Evolutionary conservation across 805 yeast genomes (phyloP).

Genomic region (Aciculoconidium aculeatum): DNA sequence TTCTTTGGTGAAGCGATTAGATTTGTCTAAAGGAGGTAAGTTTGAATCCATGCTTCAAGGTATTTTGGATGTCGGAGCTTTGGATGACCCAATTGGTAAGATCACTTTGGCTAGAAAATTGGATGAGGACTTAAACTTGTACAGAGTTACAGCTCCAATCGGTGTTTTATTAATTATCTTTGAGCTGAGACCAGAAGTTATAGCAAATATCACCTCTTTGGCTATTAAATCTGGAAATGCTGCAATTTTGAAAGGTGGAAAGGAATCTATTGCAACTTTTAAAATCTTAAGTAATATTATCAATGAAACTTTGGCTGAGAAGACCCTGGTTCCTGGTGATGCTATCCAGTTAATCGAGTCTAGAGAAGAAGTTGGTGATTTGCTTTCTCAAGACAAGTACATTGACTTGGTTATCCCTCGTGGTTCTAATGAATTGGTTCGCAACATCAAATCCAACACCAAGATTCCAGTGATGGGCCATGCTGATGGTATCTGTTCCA

Average conservation of each 20-base stretch:
- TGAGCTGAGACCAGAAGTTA: slow-evolving; percentile 96
- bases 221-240: slow-evolving; percentile 96
- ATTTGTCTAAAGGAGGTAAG: slow-evolving; percentile 75
- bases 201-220: slow-evolving; percentile 93
- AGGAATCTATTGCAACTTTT: slow-evolving; percentile 84
- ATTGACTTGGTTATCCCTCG: slow-evolving; percentile 96
- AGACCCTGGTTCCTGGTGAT: slow-evolving; percentile 69
- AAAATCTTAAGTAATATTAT: slow-evolving; percentile 73
- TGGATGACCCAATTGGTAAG: slow-evolving; percentile 92
- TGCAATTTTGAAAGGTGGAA: slow-evolving; percentile 96
- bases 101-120: slow-evolving; percentile 74
- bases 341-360: slow-evolving; percentile 86
- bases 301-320: slow-evolving; percentile 45
- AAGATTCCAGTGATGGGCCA: slow-evolving; percentile 97
- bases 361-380: slow-evolving; percentile 82
- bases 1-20: slow-evolving; percentile 78
- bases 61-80: slow-evolving; percentile 78
- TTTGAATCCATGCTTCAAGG: slow-evolving; percentile 95
- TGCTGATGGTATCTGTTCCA: slow-evolving; percentile 95
- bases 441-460: slow-evolving; percentile 77
- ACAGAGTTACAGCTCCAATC: slow-evolving; percentile 85
- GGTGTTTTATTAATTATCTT: slow-evolving; percentile 91
- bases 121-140: slow-evolving; percentile 83
- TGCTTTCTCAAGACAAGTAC: slow-evolving; percentile 77
- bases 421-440: slow-evolving; percentile 92